Base-by-base conservation (phyloP, 768 basidiomycete species). In the Collybia mongolica region DNA sequence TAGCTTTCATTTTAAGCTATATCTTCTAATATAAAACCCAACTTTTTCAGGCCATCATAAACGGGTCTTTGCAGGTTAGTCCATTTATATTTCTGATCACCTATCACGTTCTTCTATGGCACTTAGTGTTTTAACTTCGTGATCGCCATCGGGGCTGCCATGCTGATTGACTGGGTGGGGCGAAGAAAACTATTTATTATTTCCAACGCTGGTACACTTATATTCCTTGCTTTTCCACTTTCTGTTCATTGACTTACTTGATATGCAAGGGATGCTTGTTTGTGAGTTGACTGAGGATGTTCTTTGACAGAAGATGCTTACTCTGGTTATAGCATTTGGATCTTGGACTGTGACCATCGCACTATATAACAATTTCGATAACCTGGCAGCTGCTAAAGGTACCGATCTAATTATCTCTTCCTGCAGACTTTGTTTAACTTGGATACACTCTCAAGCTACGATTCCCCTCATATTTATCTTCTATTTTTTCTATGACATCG, bases 381-480 rank as follows among this genome's bases (percentile, higher is more conserved):
- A 70, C 39, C 58, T 67, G 18, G 68, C 69, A 15, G 75, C 77
- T 46, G 76, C 75, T 1, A 73, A 68, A 66, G 70, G 70, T 72
- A 48, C 14, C 19, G 4, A 7, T 26, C 40, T 19, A 17, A n/a
- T 22, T 46, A 20, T 38, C 32, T n/a, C 42, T 35, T n/a, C 19
- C 6, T 23, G 2, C 37, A 3, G 19, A 35, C 36, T 19, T 19
- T 39, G 3, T 45, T 32, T 32, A 12, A 24, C 24, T 12, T 3
- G n/a, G 6, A 3, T 26, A 12, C 37, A 26, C 23, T 35, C 18
- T 17, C 14, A 18, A 80, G 83, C 82, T 4, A 84, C 81, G 7
- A 76, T 86, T 54, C 81, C 80, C 12, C 75, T 88, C 66, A 83
- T 90, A 54, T 88, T 88, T 59, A 44, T 83, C 15, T 79, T 75